Evolutionary conservation across 2,329 filamentous ascomycete genomes (phyloP).

Genomic region (Ilyonectria robusta): DNA sequence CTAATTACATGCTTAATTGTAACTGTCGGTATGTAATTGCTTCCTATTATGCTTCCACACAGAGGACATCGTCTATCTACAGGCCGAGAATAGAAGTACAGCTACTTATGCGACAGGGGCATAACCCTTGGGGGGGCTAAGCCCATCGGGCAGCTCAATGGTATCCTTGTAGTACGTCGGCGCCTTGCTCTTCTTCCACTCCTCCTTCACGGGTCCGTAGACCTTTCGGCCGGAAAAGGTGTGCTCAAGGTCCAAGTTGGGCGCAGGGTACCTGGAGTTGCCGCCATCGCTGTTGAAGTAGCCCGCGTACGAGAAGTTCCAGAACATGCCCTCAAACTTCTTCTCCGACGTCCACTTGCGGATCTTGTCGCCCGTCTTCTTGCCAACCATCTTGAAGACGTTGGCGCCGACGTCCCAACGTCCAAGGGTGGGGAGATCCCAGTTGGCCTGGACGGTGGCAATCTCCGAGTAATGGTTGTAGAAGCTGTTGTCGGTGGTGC

Average conservation of each 20-base stretch:
- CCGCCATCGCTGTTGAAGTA: conserved; percentile 56
- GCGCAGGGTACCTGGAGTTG: conserved; percentile 55
- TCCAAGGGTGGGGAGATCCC: conserved; percentile 77
- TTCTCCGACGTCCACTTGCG: conserved; percentile 54
- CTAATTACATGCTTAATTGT: neutral
- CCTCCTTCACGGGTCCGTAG: conserved; percentile 55
- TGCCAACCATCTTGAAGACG: conserved; percentile 73
- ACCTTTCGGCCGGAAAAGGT: conserved; percentile 53
- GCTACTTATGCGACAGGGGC: conserved; percentile 37
- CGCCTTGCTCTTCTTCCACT: conserved; percentile 55
- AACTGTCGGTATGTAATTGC: neutral
- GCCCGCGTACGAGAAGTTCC: conserved; percentile 70
- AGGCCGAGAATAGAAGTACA: conserved; percentile 2
- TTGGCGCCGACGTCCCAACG: conserved; percentile 82
- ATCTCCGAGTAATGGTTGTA: conserved; percentile 82
- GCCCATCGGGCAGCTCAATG: conserved; percentile 58
- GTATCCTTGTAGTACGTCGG: conserved; percentile 60
- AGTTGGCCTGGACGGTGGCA: conserved; percentile 78
- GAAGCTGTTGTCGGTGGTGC: conserved; percentile 78
- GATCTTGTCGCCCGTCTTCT: conserved; percentile 70
- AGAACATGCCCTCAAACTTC: conserved; percentile 59
- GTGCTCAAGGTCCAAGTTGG: conserved; percentile 55
- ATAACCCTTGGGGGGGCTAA: conserved; percentile 59
- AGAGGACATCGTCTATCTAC: conserved; percentile 6
- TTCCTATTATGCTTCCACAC: neutral